phyloP scores from a whole-genome alignment of 371 early-diverging fungal genomes.

The Basidiobolus heterosporus region DNA sequence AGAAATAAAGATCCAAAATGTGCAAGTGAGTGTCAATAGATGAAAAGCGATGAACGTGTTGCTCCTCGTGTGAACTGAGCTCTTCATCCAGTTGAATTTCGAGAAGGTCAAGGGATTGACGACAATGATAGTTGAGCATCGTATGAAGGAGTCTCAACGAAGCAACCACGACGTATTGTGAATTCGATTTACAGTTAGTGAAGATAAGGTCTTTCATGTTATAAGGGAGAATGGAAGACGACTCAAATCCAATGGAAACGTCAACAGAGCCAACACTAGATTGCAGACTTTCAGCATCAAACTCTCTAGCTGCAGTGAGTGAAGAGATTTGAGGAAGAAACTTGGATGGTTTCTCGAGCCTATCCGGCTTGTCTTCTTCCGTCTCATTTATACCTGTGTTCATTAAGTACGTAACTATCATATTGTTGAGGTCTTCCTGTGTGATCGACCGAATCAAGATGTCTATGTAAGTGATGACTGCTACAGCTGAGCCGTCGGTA shows the following conservation, averaged over 20 bases:
- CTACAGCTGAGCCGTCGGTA: constrained; percentile 77
- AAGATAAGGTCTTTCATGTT: constrained; percentile 21
- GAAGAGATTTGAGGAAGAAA: background rate
- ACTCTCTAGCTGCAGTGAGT: background rate
- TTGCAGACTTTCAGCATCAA: constrained; percentile 8
- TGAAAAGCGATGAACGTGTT: background rate
- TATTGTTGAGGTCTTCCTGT: constrained; percentile 53
- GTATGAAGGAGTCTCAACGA: constrained; percentile 65
- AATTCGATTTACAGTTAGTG: constrained; percentile 49
- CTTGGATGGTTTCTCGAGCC: background rate
- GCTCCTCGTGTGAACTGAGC: constrained; percentile 43
- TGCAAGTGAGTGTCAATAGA: constrained; percentile 26
- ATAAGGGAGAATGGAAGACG: too few species aligned
- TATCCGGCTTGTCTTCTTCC: background rate
- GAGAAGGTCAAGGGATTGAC: constrained; percentile 9
- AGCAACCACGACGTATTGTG: constrained; percentile 59
- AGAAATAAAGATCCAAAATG: constrained; percentile 37
- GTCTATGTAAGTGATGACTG: constrained; percentile 76
- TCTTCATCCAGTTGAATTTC: too few species aligned
- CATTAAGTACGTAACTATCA: constrained; percentile 41
- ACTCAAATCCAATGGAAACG: too few species aligned
- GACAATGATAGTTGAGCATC: constrained; percentile 56
- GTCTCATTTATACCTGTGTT: background rate
- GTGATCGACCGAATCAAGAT: constrained; percentile 55
- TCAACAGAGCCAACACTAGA: background rate